Conservation (phyloP, 768 basidiomycete species). For the Naganishia kalamii region DNA sequence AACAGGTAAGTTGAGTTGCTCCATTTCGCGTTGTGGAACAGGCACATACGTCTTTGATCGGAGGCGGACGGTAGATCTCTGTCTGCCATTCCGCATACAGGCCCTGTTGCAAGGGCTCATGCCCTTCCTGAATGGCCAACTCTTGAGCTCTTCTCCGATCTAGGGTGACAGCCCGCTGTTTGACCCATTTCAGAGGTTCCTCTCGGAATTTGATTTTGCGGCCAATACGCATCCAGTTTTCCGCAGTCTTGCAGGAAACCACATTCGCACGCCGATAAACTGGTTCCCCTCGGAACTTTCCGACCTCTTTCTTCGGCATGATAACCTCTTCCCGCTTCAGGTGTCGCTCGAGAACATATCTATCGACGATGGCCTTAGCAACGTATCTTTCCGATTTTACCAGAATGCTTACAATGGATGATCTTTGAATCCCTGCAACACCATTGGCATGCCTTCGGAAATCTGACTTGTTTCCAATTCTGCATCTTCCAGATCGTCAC, state of each 20-base stretch:
- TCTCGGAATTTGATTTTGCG: conserved; percentile 63
- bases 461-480: conserved; percentile 70
- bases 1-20: neutral
- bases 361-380: conserved; percentile 35
- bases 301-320: conserved; percentile 66
- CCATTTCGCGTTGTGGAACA: neutral
- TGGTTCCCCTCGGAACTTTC: conserved; percentile 84
- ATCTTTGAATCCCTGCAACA: conserved; percentile 85
- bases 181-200: conserved; percentile 85
- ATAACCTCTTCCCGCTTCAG: conserved; percentile 82
- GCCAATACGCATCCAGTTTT: conserved; percentile 91
- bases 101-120: conserved; percentile 69
- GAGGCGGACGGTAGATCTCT: conserved; percentile 67
- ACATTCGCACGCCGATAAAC: conserved; percentile 83
- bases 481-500: conserved; percentile 88
- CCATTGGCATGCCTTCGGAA: conserved; percentile 87
- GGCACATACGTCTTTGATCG: conserved; percentile 69
- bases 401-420: conserved; percentile 68
- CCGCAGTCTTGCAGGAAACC: conserved; percentile 77
- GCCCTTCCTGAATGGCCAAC: conserved; percentile 52
- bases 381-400: too few relatives aligned
- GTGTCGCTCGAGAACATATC: conserved; percentile 79
- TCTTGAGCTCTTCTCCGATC: conserved; percentile 68
- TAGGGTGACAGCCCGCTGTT: conserved; percentile 74
- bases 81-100: conserved; percentile 82